Percentiles rank a stretch among this genome's conserved stretches.
These are phyloP conservation scores for Rhynchosporium secalis DNA, from an alignment of 2,329 filamentous ascomycete genomes.

Conservation along the genomic window DNA sequence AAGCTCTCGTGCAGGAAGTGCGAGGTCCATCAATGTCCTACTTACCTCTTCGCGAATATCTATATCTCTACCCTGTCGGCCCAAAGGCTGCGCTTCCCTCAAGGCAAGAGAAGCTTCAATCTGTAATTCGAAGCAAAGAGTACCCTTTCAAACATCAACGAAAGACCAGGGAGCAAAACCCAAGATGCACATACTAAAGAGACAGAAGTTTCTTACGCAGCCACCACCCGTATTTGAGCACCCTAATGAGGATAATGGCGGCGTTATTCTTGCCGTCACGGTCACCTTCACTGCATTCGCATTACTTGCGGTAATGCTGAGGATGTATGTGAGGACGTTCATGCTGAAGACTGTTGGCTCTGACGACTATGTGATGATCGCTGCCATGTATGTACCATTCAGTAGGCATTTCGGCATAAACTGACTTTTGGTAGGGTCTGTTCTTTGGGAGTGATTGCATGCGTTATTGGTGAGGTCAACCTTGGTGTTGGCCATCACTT, in stretches of 20 bases:
- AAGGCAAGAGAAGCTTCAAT: background rate
- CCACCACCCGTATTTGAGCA: conserved; percentile 5
- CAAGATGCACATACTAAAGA: conserved; percentile 23
- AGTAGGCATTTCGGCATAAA: background rate
- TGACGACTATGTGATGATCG: conserved; percentile 48
- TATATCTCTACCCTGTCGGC: conserved; percentile 21
- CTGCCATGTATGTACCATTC: conserved; percentile 15
- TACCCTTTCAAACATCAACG: background rate
- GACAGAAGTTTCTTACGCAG: conserved; percentile 5
- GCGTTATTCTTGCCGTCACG: conserved; percentile 43
- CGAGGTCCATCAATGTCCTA: conserved; percentile 17
- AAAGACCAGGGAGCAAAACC: background rate
- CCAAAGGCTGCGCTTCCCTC: conserved; percentile 11
- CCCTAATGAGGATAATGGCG: conserved; percentile 40
- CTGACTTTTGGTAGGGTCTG: conserved; percentile 21
- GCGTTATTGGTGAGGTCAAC: conserved; percentile 45
- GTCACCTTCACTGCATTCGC: conserved; percentile 43
- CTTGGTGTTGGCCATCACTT: conserved; percentile 48
- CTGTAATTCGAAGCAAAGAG: background rate
- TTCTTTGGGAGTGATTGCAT: conserved; percentile 35
- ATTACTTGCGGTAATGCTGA: conserved; percentile 41
- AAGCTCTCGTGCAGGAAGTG: conserved; percentile 23
- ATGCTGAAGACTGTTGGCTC: conserved; percentile 49
- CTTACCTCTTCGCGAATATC: conserved; percentile 19
- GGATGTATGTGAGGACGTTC: conserved; percentile 46